Conservation (phyloP, 2,329 filamentous ascomycete genomes). For the Aureobasidium mangrovei region DNA sequence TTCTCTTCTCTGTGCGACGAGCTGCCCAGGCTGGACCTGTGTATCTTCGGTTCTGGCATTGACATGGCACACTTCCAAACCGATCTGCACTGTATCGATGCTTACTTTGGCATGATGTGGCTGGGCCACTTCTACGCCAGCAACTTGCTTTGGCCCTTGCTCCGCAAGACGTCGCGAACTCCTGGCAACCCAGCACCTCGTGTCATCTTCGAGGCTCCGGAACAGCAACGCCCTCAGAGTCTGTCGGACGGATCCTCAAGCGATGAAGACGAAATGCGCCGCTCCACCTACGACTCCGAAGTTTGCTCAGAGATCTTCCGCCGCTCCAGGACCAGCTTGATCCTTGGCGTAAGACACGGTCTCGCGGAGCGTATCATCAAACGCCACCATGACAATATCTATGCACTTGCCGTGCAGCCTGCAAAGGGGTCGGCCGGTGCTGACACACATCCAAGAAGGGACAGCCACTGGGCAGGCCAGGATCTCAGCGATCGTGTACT, state of each 20-base stretch:
- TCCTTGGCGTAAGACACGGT: constrained; percentile 4
- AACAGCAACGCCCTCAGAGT: constrained; percentile 28
- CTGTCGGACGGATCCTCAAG: neutral
- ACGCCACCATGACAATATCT: constrained; percentile 10
- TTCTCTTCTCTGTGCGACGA: constrained; percentile 30
- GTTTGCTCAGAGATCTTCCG: constrained; percentile 8
- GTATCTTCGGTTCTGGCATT: constrained; percentile 38
- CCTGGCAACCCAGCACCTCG: constrained; percentile 29
- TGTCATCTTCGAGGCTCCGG: constrained; percentile 36
- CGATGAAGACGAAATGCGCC: neutral
- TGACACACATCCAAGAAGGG: neutral
- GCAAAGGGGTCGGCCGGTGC: neutral
- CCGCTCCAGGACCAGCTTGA: constrained; percentile 1
- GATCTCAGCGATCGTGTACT: constrained; percentile 2
- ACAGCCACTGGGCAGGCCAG: neutral
- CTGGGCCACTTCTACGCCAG: constrained; percentile 37
- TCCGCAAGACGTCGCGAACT: constrained; percentile 34
- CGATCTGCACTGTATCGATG: constrained; percentile 31
- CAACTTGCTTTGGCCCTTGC: constrained; percentile 36
- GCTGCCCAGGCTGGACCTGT: constrained; percentile 34
- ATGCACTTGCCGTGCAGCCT: constrained; percentile 1
- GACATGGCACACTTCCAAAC: constrained; percentile 34
- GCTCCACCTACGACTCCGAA: neutral
- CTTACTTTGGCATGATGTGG: constrained; percentile 37
- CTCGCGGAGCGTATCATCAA: constrained; percentile 7